Evolutionary conservation across 2,329 filamentous ascomycete genomes (phyloP), one percentile per base, ranked within the genome.

Genomic region (Phialophora expanda): DNA sequence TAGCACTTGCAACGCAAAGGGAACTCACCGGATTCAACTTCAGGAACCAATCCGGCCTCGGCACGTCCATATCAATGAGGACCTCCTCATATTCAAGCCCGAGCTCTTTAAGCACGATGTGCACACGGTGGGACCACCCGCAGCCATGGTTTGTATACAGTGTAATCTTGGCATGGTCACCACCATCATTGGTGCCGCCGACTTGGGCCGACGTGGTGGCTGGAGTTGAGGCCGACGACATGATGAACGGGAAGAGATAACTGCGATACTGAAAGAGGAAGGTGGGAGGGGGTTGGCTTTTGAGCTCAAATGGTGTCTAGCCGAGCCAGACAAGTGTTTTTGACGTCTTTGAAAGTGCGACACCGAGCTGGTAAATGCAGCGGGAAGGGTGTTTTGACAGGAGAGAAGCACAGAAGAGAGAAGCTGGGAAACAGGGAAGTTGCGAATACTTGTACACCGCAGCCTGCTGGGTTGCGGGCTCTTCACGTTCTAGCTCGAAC

Each of bases 71-170:
- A 75, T 94, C 89, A 72, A 96, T 90, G 64, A 87, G 86, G 66
- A 90, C 87, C 70, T 92, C 88, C 64, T 91, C 87, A 72, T 86
- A 91, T 0, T 85, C 81, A 32, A 93, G 74, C 11, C 83, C 82
- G 12, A 90, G 84, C 74, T 92, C 90, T 32, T 84, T 82, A 28
- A 93, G 83, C 5, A 85, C 85, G 66, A 92, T 91, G 72, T 93
- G 89, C 0, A 87, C 90, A 41, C 92, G 89, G 74, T 94, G 91
- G 17, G 90, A 90, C 76, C 85, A 92, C 24, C 90, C 90, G 75
- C 90, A 93, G 57, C 71, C 59, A 71, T 87, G 87, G 80, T 88
- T 89, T 56, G 89, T 92, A 79, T 92, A 92, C 50, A 91, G 80
- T 34, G 80, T 88, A 75, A 91, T 87, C 70, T 86, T 85, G 14